phyloP scores from a whole-genome alignment of 768 basidiomycete genomes.

The Rhodotorula diobovata region DNA sequence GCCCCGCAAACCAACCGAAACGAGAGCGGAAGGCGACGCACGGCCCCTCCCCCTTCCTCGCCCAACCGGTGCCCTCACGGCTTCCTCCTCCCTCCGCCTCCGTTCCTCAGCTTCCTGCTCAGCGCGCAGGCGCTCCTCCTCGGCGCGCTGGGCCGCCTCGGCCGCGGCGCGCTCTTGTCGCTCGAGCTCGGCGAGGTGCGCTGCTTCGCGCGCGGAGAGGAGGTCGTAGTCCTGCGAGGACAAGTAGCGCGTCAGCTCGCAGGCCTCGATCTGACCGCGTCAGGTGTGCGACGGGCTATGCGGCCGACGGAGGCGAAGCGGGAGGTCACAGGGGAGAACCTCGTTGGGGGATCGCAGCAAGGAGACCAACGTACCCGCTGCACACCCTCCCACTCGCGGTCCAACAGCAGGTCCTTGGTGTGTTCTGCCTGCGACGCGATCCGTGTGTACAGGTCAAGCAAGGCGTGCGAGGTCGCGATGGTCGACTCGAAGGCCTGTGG shows the following conservation, averaged over 20 bases:
- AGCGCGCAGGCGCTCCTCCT: background rate
- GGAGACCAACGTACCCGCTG: conserved; percentile 41
- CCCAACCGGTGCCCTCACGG: background rate
- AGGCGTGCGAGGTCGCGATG: conserved; percentile 44
- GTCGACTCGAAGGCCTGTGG: conserved; percentile 14
- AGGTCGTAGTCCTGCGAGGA: conserved; percentile 6
- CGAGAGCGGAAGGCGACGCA: background rate
- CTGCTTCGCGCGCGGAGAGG: conserved; percentile 8
- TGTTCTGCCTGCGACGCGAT: conserved; percentile 49
- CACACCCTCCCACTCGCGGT: conserved; percentile 47
- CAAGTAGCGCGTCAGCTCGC: background rate
- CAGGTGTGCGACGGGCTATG: too few relatives aligned
- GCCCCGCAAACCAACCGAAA: background rate
- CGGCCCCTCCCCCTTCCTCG: background rate
- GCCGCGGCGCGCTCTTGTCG: background rate
- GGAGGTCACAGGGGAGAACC: too few relatives aligned
- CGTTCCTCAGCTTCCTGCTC: conserved; percentile 3
- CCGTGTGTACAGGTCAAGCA: conserved; percentile 48
- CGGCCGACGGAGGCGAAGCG: too few relatives aligned
- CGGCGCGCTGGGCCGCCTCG: background rate
- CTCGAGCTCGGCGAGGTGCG: background rate
- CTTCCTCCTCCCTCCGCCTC: background rate
- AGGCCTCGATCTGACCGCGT: too few relatives aligned
- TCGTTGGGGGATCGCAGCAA: background rate
- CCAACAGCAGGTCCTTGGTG: conserved; percentile 47